phyloP scores from a whole-genome alignment of 2,329 filamentous ascomycete species.

The Ceratocystis papillata region DNA sequence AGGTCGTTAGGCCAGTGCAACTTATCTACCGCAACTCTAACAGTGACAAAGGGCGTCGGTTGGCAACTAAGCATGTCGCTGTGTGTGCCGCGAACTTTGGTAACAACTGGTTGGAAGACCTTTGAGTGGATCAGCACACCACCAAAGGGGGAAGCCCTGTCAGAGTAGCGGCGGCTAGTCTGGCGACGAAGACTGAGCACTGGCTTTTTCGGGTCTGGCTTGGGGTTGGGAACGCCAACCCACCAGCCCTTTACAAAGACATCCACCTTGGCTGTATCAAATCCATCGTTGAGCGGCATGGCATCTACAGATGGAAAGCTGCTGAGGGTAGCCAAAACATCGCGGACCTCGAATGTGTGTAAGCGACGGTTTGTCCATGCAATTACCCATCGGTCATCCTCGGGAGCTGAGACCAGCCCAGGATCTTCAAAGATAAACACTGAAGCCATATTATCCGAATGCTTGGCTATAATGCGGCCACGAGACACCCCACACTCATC shows the following conservation, averaged over 20 bases:
- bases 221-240: background rate
- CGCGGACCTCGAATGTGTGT: conserved; percentile 20
- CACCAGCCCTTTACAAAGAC: conserved; percentile 16
- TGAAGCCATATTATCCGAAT: background rate
- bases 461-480: conserved; percentile 16
- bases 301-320: background rate
- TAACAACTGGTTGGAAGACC: background rate
- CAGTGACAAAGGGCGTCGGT: conserved; percentile 13
- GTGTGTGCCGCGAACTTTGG: background rate
- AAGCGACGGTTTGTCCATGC: conserved; percentile 22
- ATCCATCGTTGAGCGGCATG: background rate
- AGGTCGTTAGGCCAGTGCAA: conserved; percentile 10
- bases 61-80: background rate
- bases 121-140: conserved; percentile 11
- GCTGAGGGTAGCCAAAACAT: conserved; percentile 8
- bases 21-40: conserved; percentile 6
- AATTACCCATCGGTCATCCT: conserved; percentile 23
- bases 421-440: conserved; percentile 25
- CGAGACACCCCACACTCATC: conserved; percentile 22
- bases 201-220: background rate
- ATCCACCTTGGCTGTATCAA: background rate
- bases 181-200: background rate
- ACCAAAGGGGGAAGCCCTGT: background rate
- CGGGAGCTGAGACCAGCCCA: conserved; percentile 12
- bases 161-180: background rate